phyloP scores from a whole-genome alignment of 1,284 basidiomycete genomes.

The Leccinum solheimii region DNA sequence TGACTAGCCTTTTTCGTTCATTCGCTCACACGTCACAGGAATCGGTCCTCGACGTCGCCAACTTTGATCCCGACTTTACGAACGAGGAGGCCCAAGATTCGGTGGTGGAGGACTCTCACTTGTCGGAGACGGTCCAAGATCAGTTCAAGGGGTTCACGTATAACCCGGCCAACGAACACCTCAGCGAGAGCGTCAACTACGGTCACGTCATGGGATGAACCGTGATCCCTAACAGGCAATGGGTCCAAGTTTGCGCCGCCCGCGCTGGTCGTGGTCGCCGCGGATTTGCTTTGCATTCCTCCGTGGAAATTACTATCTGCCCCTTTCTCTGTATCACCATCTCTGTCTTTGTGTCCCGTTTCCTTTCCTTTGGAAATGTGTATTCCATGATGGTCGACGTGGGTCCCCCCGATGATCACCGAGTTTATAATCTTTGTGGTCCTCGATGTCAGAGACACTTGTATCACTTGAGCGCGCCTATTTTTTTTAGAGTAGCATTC shows the following conservation, averaged over 20 bases:
- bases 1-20: background rate
- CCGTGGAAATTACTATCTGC: background rate
- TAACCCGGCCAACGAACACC: conserved; percentile 77
- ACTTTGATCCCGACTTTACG: conserved; percentile 96
- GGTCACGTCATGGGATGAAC: conserved; percentile 36
- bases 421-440: background rate
- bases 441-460: conserved; percentile 6
- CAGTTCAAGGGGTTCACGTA: conserved; percentile 91
- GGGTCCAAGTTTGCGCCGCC: background rate
- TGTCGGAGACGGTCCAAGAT: conserved; percentile 93
- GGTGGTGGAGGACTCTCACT: conserved; percentile 88
- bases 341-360: background rate
- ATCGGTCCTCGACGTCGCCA: conserved; percentile 81
- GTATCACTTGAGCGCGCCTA: conserved; percentile 11
- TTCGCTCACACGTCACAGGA: conserved; percentile 45
- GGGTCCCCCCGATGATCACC: background rate
- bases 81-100: conserved; percentile 92
- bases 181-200: conserved; percentile 76
- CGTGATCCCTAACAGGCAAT: conserved; percentile 10
- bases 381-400: background rate
- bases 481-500: conserved; percentile 8
- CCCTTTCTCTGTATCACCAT: background rate
- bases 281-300: conserved; percentile 2
- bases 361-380: conserved; percentile 4
- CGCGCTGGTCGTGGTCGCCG: conserved; percentile 29